phyloP scores from a whole-genome alignment of 345 rosid genomes.

The Pugionium cornutum region DNA sequence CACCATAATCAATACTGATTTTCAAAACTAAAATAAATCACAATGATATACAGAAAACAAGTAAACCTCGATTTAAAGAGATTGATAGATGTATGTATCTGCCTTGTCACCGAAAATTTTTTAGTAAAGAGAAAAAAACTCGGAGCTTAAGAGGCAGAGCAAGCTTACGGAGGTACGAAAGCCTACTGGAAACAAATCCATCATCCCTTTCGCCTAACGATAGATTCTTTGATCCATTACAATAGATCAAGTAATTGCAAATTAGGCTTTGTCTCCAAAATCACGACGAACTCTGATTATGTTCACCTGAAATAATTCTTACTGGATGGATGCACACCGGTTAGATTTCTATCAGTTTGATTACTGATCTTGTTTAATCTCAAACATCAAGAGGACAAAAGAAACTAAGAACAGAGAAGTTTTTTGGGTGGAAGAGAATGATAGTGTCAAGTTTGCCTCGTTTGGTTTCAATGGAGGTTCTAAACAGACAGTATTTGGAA shows the following conservation, averaged over 20 bases:
- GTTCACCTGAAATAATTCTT: conserved; percentile 27
- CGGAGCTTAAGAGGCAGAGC: conserved; percentile 8
- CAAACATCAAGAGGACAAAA: conserved; percentile 8
- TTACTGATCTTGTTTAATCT: conserved; percentile 14
- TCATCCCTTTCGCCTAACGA: conserved; percentile 37
- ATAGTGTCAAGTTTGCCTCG: conserved; percentile 6
- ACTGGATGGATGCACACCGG: conserved; percentile 1
- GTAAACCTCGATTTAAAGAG: neutral
- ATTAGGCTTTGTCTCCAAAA: neutral
- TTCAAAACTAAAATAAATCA: neutral
- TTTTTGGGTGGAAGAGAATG: conserved; percentile 36
- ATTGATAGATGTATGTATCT: conserved; percentile 23
- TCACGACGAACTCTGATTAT: conserved; percentile 74
- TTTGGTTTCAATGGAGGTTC: neutral
- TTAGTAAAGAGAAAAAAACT: neutral
- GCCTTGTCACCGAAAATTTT: neutral
- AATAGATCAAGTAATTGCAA: conserved; percentile 30
- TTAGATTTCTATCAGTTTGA: conserved; percentile 28
- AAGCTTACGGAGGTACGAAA: conserved; percentile 1
- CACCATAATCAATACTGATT: conserved; percentile 10
- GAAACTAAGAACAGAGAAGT: conserved; percentile 10
- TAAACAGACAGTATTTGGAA: conserved; percentile 2
- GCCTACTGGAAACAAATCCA: conserved; percentile 4
- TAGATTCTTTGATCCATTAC: conserved; percentile 28
- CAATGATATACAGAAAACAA: too few species aligned